Conservation (phyloP, 495 filamentous ascomycete genomes). For the Xylaria acuta region DNA sequence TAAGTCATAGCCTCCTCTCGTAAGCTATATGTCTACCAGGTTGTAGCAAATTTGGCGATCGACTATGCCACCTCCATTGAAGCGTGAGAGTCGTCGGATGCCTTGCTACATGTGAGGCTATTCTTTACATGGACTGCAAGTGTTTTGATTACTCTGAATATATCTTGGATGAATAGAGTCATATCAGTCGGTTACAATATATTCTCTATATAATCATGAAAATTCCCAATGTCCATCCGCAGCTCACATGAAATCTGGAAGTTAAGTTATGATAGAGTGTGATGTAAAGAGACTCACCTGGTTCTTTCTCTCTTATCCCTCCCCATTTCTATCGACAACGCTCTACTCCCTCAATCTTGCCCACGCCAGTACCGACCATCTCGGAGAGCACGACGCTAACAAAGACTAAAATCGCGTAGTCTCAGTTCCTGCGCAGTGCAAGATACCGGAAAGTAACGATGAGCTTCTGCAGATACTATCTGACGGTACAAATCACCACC, state of each 20-base stretch:
- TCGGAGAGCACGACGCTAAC: neutral
- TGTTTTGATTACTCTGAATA: neutral
- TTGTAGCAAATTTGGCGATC: neutral
- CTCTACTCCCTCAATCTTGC: neutral
- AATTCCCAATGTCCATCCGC: neutral
- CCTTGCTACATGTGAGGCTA: neutral
- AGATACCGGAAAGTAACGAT: neutral
- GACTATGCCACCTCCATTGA: neutral
- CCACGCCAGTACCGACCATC: neutral
- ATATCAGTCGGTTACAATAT: neutral
- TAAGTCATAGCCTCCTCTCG: neutral
- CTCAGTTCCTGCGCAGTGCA: neutral
- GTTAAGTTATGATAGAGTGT: too few relatives aligned
- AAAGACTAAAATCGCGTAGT: neutral
- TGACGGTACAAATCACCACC: neutral
- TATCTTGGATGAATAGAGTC: neutral
- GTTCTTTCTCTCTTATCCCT: neutral
- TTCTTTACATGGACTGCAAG: neutral
- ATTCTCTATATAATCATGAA: neutral
- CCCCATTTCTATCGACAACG: neutral
- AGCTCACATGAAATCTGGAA: neutral
- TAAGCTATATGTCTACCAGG: neutral
- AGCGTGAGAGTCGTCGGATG: neutral
- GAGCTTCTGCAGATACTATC: neutral
- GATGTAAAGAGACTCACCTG: too few relatives aligned